phyloP scores from a whole-genome alignment of 2,329 filamentous ascomycete species.

The Hymenoscyphus occultus region DNA sequence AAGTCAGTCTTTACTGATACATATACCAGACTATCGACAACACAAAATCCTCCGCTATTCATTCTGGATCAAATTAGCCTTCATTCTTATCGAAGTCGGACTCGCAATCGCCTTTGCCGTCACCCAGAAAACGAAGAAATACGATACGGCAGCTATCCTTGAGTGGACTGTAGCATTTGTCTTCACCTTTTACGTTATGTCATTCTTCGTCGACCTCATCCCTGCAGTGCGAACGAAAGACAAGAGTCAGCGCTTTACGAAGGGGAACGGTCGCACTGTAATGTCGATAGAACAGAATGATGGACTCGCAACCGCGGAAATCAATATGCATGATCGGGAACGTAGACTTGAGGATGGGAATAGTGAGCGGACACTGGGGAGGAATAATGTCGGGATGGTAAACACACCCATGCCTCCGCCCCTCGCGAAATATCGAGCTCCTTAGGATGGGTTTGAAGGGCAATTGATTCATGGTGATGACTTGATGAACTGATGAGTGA shows the following conservation, averaged over 20 bases:
- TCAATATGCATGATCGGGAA: constrained; percentile 9
- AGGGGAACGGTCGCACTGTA: constrained; percentile 22
- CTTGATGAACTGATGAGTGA: constrained; percentile 2
- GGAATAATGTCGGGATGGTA: constrained; percentile 19
- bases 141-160: constrained; percentile 70
- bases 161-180: constrained; percentile 79
- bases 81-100: constrained; percentile 75
- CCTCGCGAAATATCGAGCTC: neutral
- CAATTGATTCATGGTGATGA: neutral
- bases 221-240: constrained; percentile 52
- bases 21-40: constrained; percentile 61
- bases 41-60: constrained; percentile 70
- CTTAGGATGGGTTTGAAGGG: neutral
- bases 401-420: constrained; percentile 7
- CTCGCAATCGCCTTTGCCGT: constrained; percentile 73
- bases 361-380: constrained; percentile 20
- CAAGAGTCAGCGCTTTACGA: constrained; percentile 13
- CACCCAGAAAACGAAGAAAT: constrained; percentile 46
- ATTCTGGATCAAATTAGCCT: constrained; percentile 84
- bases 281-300: constrained; percentile 34
- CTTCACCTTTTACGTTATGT: constrained; percentile 84
- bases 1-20: neutral
- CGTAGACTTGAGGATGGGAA: constrained; percentile 18
- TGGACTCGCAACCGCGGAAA: neutral
- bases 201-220: constrained; percentile 82